phyloP scores from a whole-genome alignment of 148 eudicot species.

The Gaultheria prostrata region DNA sequence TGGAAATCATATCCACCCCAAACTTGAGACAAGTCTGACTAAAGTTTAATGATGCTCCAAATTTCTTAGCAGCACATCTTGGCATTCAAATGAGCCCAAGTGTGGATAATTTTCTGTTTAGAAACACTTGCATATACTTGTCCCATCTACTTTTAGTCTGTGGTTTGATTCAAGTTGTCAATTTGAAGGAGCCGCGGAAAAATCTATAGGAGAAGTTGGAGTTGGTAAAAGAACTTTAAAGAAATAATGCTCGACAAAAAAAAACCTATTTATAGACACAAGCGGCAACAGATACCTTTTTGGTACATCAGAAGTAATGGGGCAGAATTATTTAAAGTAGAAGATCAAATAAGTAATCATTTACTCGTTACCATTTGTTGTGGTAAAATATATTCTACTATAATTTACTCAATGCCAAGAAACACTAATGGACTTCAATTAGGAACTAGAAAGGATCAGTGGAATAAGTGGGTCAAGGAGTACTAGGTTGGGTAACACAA shows the following conservation, averaged over 20 bases:
- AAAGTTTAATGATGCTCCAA: not conserved
- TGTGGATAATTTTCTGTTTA: not conserved
- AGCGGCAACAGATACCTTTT: not conserved
- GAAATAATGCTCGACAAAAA: not conserved
- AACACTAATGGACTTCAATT: too few species aligned
- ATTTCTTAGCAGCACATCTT: not conserved
- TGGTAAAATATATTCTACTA: too few species aligned
- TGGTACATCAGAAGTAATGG: not conserved
- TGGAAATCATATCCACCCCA: not conserved
- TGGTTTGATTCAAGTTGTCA: not conserved
- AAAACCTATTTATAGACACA: not conserved
- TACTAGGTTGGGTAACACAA: not conserved
- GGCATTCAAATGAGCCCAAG: not conserved
- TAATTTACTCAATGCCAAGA: too few species aligned
- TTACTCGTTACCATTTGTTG: not conserved
- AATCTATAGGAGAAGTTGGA: not conserved
- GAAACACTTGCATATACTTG: not conserved
- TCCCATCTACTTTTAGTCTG: not conserved
- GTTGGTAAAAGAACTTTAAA: not conserved
- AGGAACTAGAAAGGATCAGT: not conserved
- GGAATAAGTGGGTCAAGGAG: not conserved
- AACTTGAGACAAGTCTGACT: not conserved
- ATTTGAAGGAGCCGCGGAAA: not conserved
- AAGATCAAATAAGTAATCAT: not conserved
- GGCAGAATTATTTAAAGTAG: not conserved